A percentile compares a stretch with the other conserved stretches of the same genome.
Conservation (phyloP, 148 eudicot genomes). For the Silene uniflora region DNA sequence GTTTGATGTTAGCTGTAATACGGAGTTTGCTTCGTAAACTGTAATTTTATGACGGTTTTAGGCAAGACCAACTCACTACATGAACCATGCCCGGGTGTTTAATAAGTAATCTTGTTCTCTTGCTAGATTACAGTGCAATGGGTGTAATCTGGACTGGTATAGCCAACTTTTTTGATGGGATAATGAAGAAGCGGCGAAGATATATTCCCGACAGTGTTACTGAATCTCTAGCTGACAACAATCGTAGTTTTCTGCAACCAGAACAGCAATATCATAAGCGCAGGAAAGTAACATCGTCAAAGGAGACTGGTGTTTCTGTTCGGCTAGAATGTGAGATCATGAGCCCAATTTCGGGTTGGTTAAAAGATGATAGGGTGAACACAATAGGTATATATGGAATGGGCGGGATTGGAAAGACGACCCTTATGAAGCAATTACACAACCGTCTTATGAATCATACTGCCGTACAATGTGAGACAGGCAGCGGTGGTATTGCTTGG, state of each 20-base stretch:
- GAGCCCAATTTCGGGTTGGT: not conserved
- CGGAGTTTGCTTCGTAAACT: too few species aligned
- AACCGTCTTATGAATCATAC: not conserved
- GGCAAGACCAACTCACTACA: too few species aligned
- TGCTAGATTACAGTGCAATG: not conserved
- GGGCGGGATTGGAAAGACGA: slow-evolving; percentile 17
- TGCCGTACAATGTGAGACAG: not conserved
- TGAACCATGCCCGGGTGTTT: too few species aligned
- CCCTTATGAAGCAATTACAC: slow-evolving; percentile 6
- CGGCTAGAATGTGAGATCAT: not conserved
- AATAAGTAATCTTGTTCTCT: too few species aligned
- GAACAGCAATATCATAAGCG: not conserved
- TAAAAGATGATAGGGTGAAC: not conserved
- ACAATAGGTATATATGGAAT: slow-evolving; percentile 3
- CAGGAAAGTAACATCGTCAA: not conserved
- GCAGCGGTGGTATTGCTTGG: slow-evolving; percentile 11
- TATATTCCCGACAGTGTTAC: not conserved
- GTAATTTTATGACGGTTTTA: too few species aligned
- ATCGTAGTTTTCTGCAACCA: not conserved
- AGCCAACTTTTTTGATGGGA: not conserved
- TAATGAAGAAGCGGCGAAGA: not conserved
- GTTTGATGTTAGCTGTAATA: too few species aligned
- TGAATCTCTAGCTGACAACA: too few species aligned
- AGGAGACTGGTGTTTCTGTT: not conserved
- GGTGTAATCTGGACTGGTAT: not conserved